These are phyloP conservation scores for Solanum tacnaense DNA, from an alignment of 257 asterid species.

Conservation along the genomic window DNA sequence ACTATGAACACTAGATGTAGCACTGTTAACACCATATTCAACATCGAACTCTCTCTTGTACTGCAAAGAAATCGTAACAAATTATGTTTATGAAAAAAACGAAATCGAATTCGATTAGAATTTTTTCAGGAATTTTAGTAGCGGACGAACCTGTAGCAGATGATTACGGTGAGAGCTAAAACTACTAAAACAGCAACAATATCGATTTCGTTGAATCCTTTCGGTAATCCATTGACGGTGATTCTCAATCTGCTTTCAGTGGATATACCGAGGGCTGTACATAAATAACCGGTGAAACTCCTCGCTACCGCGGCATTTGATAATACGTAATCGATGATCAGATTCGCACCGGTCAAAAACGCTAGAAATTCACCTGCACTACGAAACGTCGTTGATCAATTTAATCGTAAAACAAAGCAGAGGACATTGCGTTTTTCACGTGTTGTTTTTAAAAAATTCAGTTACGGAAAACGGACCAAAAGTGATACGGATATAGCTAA, in stretches of 20 bases:
- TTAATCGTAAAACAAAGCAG: not conserved
- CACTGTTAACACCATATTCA: slow-evolving; percentile 67
- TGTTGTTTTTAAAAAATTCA: not conserved
- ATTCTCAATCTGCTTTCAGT: slow-evolving; percentile 33
- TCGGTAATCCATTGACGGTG: slow-evolving; percentile 40
- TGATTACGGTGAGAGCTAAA: slow-evolving; percentile 58
- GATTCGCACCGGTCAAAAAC: slow-evolving; percentile 74
- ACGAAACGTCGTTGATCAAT: not conserved
- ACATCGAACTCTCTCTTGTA: slow-evolving; percentile 73
- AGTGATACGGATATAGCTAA: slow-evolving; percentile 84
- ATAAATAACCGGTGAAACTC: slow-evolving; percentile 72
- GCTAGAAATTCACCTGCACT: slow-evolving; percentile 68
- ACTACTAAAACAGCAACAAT: slow-evolving; percentile 67
- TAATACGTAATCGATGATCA: slow-evolving; percentile 71
- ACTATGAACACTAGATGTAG: slow-evolving; percentile 62
- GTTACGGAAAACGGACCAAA: slow-evolving; percentile 31
- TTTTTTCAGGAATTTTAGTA: not conserved
- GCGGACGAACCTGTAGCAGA: slow-evolving; percentile 62
- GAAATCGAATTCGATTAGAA: not conserved
- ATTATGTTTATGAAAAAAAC: not conserved
- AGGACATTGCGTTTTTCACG: not conserved
- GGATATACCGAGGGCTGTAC: slow-evolving; percentile 58
- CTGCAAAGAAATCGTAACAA: slow-evolving; percentile 23
- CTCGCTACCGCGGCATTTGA: slow-evolving; percentile 98
- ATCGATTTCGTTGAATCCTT: slow-evolving; percentile 77